Evolutionary conservation across 116 monocot genomes (phyloP).

Genomic region (Iris pallida): DNA sequence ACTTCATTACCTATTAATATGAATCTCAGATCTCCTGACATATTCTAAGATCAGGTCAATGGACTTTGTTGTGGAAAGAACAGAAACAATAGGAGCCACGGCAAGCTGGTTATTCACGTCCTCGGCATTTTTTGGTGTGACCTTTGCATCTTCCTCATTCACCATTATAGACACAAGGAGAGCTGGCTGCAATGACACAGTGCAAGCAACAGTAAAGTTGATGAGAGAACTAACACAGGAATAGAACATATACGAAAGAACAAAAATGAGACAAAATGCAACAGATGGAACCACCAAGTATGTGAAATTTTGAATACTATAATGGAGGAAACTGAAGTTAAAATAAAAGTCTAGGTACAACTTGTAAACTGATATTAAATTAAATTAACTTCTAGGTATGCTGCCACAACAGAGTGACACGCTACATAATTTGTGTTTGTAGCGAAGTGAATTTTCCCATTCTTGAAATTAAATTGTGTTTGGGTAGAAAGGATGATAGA

Average conservation of each 20-base stretch:
- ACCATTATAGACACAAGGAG: conserved; percentile 49
- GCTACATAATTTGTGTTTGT: no score
- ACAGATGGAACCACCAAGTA: neutral
- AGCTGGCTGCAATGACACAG: conserved; percentile 52
- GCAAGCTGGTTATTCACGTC: conserved; percentile 6
- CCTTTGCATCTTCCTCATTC: conserved; percentile 16
- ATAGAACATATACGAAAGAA: neutral
- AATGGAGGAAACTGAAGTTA: no score
- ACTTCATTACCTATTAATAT: conserved; percentile 44
- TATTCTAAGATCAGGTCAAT: conserved; percentile 38
- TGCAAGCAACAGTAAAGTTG: neutral
- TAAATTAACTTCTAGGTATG: no score
- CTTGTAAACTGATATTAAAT: no score
- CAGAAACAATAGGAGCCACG: conserved; percentile 1
- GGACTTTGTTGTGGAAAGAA: conserved; percentile 5
- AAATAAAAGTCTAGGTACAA: no score
- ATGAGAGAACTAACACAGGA: neutral
- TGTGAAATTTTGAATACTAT: neutral
- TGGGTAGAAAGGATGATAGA: no score
- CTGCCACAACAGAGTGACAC: no score
- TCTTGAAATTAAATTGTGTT: no score
- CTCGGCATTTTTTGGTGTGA: conserved; percentile 4
- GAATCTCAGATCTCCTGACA: conserved; percentile 36
- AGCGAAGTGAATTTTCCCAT: no score
- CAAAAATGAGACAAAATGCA: neutral